phyloP scores from a whole-genome alignment of 2,329 filamentous ascomycete species.

The Neonectria magnoliae region DNA sequence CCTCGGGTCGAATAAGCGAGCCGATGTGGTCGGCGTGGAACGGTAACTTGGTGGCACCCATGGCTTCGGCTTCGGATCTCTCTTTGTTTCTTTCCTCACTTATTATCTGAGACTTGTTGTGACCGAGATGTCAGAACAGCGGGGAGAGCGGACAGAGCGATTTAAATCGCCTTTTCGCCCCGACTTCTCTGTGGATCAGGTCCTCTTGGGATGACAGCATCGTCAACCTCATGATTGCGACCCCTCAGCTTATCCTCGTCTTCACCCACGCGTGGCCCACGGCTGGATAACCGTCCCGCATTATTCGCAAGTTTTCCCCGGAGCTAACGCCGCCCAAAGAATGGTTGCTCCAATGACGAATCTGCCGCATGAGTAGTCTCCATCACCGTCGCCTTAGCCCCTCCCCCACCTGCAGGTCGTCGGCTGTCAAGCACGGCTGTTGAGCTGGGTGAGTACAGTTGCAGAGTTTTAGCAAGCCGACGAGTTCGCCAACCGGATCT shows the following conservation, averaged over 20 bases:
- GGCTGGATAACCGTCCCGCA: slow-evolving; percentile 18
- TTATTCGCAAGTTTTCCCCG: slow-evolving; percentile 19
- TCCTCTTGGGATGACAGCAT: slow-evolving; percentile 3
- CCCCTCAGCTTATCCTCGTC: slow-evolving; percentile 24
- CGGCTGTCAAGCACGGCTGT: slow-evolving; percentile 42
- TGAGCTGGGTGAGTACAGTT: slow-evolving; percentile 24
- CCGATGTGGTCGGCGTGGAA: slow-evolving; percentile 80
- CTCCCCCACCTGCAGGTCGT: slow-evolving; percentile 40
- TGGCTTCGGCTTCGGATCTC: slow-evolving; percentile 21
- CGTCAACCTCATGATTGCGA: not conserved
- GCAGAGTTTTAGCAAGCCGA: slow-evolving; percentile 4
- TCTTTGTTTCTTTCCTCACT: not conserved
- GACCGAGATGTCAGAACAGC: not conserved
- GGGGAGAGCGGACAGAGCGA: slow-evolving; percentile 5
- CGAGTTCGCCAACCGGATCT: not conserved
- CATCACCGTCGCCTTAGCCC: slow-evolving; percentile 32
- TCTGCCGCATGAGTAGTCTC: slow-evolving; percentile 28
- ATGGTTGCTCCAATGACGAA: slow-evolving; percentile 35
- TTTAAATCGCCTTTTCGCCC: slow-evolving; percentile 12
- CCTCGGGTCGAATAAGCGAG: slow-evolving; percentile 72
- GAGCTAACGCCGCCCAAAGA: slow-evolving; percentile 22
- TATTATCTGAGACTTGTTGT: not conserved
- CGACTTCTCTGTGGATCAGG: slow-evolving; percentile 3
- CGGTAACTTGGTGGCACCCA: slow-evolving; percentile 52
- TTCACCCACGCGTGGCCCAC: slow-evolving; percentile 18